Evolutionary conservation across 345 rosid species (phyloP).

Genomic region (Camelina laxa): DNA sequence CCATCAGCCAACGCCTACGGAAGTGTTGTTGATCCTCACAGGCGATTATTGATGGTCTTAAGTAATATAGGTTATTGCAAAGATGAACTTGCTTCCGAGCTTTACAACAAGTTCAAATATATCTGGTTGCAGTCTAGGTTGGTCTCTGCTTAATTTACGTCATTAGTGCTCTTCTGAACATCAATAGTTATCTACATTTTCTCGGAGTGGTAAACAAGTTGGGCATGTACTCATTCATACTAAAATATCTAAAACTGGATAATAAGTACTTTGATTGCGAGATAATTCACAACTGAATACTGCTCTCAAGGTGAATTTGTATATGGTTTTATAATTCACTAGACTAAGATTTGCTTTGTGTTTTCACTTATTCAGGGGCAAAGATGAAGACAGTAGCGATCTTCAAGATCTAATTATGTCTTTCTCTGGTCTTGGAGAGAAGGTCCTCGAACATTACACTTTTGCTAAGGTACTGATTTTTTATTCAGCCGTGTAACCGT

Average conservation of each 20-base stretch:
- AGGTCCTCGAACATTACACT: conserved; percentile 87
- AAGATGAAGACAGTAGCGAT: conserved; percentile 71
- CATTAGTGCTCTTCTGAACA: conserved; percentile 27
- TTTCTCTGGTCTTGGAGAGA: conserved; percentile 86
- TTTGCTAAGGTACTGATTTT: conserved; percentile 71
- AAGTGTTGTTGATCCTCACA: conserved; percentile 75
- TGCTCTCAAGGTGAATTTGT: conserved; percentile 3
- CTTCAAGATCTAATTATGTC: conserved; percentile 77
- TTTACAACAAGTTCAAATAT: conserved; percentile 78
- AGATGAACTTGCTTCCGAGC: conserved; percentile 82
- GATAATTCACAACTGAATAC: conserved; percentile 7
- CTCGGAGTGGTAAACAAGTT: conserved; percentile 5
- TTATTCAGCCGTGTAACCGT: neutral
- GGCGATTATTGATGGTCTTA: conserved; percentile 76
- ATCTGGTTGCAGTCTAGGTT: conserved; percentile 83
- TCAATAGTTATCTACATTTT: conserved; percentile 3
- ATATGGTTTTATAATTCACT: neutral
- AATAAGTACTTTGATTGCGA: too few relatives aligned
- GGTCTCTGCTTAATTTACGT: conserved; percentile 27
- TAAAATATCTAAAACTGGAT: too few relatives aligned
- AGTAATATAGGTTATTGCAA: conserved; percentile 98
- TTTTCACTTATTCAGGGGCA: conserved; percentile 52
- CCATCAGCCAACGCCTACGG: conserved; percentile 58
- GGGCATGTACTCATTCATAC: too few relatives aligned
- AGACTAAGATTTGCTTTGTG: neutral